Evolutionary conservation across 495 filamentous ascomycete genomes (phyloP).

Genomic region (Aspergillus conjunctus): DNA sequence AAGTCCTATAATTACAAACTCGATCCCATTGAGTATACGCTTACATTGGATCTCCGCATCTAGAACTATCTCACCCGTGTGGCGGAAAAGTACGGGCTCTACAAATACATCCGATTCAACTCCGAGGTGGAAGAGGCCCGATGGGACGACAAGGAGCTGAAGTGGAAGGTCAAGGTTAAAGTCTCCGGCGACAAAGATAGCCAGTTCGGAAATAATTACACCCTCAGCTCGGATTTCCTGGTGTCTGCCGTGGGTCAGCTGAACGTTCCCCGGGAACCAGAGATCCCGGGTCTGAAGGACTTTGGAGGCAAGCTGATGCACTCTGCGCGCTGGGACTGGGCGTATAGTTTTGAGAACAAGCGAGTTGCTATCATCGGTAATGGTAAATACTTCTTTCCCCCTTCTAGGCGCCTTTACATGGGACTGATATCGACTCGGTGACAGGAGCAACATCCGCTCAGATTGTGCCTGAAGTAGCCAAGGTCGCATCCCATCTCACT

Average conservation of each 20-base stretch:
- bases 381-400: slow-evolving; percentile 36
- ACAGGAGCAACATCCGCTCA: slow-evolving; percentile 71
- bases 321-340: slow-evolving; percentile 56
- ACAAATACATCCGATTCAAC: slow-evolving; percentile 59
- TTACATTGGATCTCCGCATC: slow-evolving; percentile 10
- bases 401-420: not conserved
- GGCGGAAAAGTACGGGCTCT: slow-evolving; percentile 62
- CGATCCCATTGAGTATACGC: not conserved
- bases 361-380: slow-evolving; percentile 56
- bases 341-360: slow-evolving; percentile 51
- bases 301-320: slow-evolving; percentile 59
- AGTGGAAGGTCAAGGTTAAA: slow-evolving; percentile 54
- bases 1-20: not conserved
- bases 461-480: slow-evolving; percentile 66
- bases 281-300: slow-evolving; percentile 59
- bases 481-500: slow-evolving; percentile 54
- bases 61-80: slow-evolving; percentile 58
- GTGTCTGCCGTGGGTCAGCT: slow-evolving; percentile 67
- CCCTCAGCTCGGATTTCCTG: slow-evolving; percentile 57
- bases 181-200: slow-evolving; percentile 50
- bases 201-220: slow-evolving; percentile 45
- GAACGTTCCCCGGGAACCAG: slow-evolving; percentile 59
- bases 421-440: slow-evolving; percentile 17
- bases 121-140: slow-evolving; percentile 50
- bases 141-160: slow-evolving; percentile 58